Base-by-base conservation (phyloP, 192 early-diverging fungal species). In the Dispira simplex region DNA sequence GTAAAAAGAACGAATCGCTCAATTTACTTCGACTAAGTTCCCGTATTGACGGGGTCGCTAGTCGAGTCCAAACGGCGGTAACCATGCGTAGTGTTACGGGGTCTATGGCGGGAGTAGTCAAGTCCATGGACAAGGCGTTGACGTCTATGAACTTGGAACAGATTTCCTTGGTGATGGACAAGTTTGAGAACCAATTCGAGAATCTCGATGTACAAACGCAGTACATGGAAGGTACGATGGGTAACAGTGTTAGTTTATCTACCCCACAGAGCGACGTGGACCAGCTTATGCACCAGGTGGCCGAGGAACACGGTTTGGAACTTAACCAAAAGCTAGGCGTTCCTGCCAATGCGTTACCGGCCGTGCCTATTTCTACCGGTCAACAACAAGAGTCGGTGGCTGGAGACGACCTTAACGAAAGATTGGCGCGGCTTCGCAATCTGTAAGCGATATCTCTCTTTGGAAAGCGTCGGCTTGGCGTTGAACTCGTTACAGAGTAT, bases 121-220 rank as follows among this genome's bases (percentile, higher is more conserved):
- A 87, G 65, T 87, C 87, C 16, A 95, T 99, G 89, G 94, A 97
- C 62, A 87, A 80, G 73, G 93, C 92, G 13, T 89, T 95, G 90
- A 70, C 82, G 47, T 83, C 84, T 39, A 97, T 99, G 94, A 93
- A 97, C 68, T 79, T 99, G 46, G 97, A 97, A 68, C 86, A 89
- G 85, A 95, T 99, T 51, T 90, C 92, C 2, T 74, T 85, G 81
- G 86, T 96, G n/a, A 99, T 99, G 94, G 97, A 97, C 75, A 92
- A 88, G 67, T 97, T 99, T 67, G 94, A 99, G 70, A 75, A 73
- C 11, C 94, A 96, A 74, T 95, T 96, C 71, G 97, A 99, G 67
- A 89, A 99, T 72, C 71, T 99, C 45, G 94, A 99, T 74, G 90
- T 99, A 46, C 93, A 97, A 74, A 92, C 97, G 11, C 79, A 86